phyloP scores from a whole-genome alignment of 768 basidiomycete species.

The Phylloporus scabripes region DNA sequence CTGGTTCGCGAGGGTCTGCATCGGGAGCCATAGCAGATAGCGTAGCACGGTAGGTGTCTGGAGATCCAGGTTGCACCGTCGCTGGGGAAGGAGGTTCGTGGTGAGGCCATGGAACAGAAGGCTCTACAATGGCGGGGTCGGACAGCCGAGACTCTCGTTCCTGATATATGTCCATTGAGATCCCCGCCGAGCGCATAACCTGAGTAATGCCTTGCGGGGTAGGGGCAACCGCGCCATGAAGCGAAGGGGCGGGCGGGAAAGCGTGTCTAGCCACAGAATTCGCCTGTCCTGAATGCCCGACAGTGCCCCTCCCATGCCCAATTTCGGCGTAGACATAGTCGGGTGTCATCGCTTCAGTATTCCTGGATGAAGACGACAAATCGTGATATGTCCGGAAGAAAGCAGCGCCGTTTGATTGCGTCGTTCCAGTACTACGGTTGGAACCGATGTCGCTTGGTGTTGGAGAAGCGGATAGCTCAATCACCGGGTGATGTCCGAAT shows the following conservation, averaged over 20 bases:
- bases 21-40: slow-evolving; percentile 28
- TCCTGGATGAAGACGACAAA: slow-evolving; percentile 35
- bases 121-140: slow-evolving; percentile 14
- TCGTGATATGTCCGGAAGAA: slow-evolving; percentile 61
- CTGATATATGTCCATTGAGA: slow-evolving; percentile 19
- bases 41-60: slow-evolving; percentile 41
- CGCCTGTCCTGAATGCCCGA: slow-evolving; percentile 13
- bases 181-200: slow-evolving; percentile 33
- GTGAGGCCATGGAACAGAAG: slow-evolving; percentile 41
- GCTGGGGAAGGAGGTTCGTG: slow-evolving; percentile 35
- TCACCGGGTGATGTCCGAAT: slow-evolving; percentile 49
- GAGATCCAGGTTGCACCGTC: slow-evolving; percentile 30
- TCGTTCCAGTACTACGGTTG: slow-evolving; percentile 47
- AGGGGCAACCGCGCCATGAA: slow-evolving; percentile 16
- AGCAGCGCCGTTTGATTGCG: slow-evolving; percentile 50
- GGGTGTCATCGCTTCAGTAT: slow-evolving; percentile 59
- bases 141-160: slow-evolving; percentile 9
- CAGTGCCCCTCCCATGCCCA: slow-evolving; percentile 61
- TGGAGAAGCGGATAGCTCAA: slow-evolving; percentile 57
- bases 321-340: slow-evolving; percentile 74
- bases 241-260: slow-evolving; percentile 20
- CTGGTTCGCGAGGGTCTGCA: slow-evolving; percentile 32
- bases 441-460: slow-evolving; percentile 58
- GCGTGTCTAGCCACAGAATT: slow-evolving; percentile 19
- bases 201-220: slow-evolving; percentile 30